Evolutionary conservation across 2,329 filamentous ascomycete genomes (phyloP), one percentile per base, ranked within the genome.

Genomic region (Boeremia lycopersici): DNA sequence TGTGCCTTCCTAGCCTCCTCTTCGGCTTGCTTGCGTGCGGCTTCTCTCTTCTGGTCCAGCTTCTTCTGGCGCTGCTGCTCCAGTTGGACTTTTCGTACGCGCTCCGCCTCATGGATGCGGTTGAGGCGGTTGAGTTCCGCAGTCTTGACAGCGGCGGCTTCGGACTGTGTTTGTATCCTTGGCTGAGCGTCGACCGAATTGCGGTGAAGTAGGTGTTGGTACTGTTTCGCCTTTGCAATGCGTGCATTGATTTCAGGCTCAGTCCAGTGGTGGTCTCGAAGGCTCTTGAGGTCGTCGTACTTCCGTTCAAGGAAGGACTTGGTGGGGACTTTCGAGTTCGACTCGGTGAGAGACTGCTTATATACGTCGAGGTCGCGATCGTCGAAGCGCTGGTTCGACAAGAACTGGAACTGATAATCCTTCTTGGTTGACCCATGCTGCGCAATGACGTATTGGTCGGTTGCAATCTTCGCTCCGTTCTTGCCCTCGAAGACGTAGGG

Each of bases 391-490:
- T 87, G 86, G 73, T 96, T 93, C 0, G 95, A 98, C 71, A 93
- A 93, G 59, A 89, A 88, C 58, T 95, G 88, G 74, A 98, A 97
- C 4, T 93, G 92, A 77, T 92, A 97, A 31, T 93, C 87, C 72
- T 89, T 89, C 69, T 91, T 84, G 0, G 89, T 83, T 66, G 93
- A 92, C 40, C 95, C 95, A 71, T 96, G 89, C 7, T 91, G 87
- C 36, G 90, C 87, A 48, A 88, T 80, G 29, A 90, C 86, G 71
- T 98, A 97, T 72, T 93, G 89, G 57, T 96, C 91, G 0, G 92
- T 96, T 29, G 90, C 85, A 67, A 96, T 89, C 3, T 82, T 81
- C 59, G 91, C 89, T 33, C 91, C 90, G 55, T 89, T 89, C 2
- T 85, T 74, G 34, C 83, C 88, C 60, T 88, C 86, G 70, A 98